Evolutionary conservation across 257 asterid species (phyloP).

Genomic region (Scutellaria minor): DNA sequence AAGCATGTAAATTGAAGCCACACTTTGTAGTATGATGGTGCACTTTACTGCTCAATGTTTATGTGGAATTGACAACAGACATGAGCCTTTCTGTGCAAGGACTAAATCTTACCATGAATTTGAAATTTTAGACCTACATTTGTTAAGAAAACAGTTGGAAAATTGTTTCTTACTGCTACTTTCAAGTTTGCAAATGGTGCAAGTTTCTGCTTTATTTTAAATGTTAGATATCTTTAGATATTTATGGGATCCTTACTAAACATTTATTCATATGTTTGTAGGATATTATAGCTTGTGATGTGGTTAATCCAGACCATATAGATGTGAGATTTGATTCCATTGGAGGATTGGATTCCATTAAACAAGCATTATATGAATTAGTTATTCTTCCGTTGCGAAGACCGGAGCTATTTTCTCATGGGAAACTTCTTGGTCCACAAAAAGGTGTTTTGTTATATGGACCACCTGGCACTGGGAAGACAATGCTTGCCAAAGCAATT

Average conservation of each 20-base stretch:
- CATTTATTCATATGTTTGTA: conserved; percentile 34
- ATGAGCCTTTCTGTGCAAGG: not conserved
- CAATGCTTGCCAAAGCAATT: conserved; percentile 97
- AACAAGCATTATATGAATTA: conserved; percentile 70
- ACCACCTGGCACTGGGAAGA: conserved; percentile 98
- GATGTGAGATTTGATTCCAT: conserved; percentile 72
- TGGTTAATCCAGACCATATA: conserved; percentile 83
- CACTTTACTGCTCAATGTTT: not conserved
- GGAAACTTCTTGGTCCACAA: conserved; percentile 93
- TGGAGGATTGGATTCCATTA: conserved; percentile 89
- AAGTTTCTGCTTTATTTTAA: not conserved
- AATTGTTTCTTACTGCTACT: not conserved
- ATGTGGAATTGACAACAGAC: not conserved
- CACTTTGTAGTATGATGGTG: not conserved
- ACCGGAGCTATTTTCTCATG: conserved; percentile 84
- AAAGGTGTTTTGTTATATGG: conserved; percentile 91
- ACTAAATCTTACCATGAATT: not conserved
- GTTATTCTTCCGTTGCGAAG: conserved; percentile 87
- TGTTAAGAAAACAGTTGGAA: not conserved
- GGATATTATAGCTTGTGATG: conserved; percentile 95
- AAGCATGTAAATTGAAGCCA: not conserved
- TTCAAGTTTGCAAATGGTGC: not conserved
- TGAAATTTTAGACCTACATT: not conserved
- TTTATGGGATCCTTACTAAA: conserved; percentile 13
- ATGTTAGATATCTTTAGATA: not conserved